Conservation (phyloP, 176 grass and related monocot genomes). For the Aegilops umbellulata region DNA sequence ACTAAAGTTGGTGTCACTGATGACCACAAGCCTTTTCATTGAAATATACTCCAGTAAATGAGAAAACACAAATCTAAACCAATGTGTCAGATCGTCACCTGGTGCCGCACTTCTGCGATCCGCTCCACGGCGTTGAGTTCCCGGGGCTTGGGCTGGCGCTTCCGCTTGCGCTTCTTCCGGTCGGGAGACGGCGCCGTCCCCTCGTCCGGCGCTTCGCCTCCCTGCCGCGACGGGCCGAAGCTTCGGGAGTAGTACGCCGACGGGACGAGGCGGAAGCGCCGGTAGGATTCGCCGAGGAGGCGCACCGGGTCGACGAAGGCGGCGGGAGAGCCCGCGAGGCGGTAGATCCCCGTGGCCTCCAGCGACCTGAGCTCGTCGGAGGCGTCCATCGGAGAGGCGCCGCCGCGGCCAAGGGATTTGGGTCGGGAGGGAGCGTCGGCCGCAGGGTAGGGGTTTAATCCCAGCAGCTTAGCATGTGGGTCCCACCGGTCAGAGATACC, state of each 20-base stretch:
- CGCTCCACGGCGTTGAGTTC: conserved; percentile 63
- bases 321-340: conserved; percentile 16
- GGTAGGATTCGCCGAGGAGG: conserved; percentile 58
- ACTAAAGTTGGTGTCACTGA: neutral
- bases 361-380: conserved; percentile 52
- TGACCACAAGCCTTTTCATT: neutral
- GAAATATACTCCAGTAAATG: neutral
- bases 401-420: conserved; percentile 6
- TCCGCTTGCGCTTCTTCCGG: conserved; percentile 49
- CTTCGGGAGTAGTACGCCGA: conserved; percentile 79
- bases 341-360: conserved; percentile 61
- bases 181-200: neutral
- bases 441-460: neutral
- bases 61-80: neutral
- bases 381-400: conserved; percentile 13
- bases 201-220: neutral
- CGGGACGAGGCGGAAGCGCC: conserved; percentile 61
- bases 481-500: neutral
- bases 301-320: conserved; percentile 84
- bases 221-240: conserved; percentile 36
- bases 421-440: neutral
- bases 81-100: conserved; percentile 32
- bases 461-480: neutral
- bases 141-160: conserved; percentile 28
- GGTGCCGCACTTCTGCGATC: conserved; percentile 66